Evolutionary conservation across 2,329 filamentous ascomycete species (phyloP).

Genomic region (Cladosporium sp.): DNA sequence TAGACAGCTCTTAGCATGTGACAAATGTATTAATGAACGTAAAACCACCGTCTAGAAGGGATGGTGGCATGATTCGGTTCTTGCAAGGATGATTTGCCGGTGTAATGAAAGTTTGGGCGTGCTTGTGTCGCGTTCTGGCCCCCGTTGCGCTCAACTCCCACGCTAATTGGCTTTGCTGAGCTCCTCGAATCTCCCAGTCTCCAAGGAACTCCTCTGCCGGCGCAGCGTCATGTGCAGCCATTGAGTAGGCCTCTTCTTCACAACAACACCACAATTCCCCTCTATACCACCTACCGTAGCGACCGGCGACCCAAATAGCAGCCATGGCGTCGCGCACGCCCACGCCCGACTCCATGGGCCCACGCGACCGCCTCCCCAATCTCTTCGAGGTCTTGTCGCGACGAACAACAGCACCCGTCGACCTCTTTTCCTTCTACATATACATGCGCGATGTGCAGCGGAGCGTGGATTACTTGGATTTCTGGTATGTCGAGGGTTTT

Average conservation of each 20-base stretch:
- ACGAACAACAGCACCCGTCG: constrained; percentile 89
- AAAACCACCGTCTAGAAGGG: no score
- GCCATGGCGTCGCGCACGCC: constrained; percentile 27
- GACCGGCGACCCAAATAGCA: constrained; percentile 10
- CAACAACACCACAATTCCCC: background rate
- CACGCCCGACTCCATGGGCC: constrained; percentile 24
- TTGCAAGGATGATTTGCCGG: no score
- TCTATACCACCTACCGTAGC: background rate
- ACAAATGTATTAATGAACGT: no score
- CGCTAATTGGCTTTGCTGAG: constrained; percentile 9
- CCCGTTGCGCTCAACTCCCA: background rate
- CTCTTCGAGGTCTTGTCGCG: constrained; percentile 94
- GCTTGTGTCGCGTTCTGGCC: background rate
- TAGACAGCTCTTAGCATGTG: no score
- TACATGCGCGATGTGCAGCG: constrained; percentile 99
- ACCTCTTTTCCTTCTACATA: constrained; percentile 98
- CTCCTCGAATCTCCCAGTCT: constrained; percentile 1
- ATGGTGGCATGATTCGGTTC: no score
- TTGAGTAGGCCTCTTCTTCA: background rate
- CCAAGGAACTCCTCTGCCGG: background rate
- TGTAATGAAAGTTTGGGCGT: no score
- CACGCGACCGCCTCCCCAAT: constrained; percentile 81
- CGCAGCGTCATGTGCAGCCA: constrained; percentile 4
- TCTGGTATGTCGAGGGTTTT: constrained; percentile 63
- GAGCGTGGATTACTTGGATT: constrained; percentile 96